Conservation (phyloP, 129 eudicot genomes). For the Ambrosia artemisiifolia region DNA sequence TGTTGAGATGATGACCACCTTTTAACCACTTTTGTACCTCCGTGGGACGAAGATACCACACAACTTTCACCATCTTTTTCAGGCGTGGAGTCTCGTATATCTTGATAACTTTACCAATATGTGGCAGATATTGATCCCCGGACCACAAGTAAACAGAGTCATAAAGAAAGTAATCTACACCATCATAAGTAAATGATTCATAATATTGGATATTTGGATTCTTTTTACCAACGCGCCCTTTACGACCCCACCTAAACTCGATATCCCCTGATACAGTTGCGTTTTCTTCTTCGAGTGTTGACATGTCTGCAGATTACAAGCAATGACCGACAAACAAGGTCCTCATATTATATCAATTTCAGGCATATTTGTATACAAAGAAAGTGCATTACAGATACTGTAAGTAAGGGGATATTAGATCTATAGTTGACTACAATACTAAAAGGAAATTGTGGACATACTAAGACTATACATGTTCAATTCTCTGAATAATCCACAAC, state of each 20-base stretch:
- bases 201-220: constrained; percentile 26
- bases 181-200: constrained; percentile 51
- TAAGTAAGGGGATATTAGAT: too few relatives aligned
- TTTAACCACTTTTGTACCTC: constrained; percentile 41
- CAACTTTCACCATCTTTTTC: constrained; percentile 44
- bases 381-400: background rate
- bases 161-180: constrained; percentile 44
- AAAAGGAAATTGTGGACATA: too few relatives aligned
- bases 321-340: background rate
- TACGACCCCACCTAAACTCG: constrained; percentile 56
- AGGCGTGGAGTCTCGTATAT: constrained; percentile 44
- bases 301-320: constrained; percentile 22
- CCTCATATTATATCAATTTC: background rate
- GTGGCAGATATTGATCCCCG: constrained; percentile 31
- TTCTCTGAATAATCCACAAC: too few relatives aligned
- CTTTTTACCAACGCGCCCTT: constrained; percentile 17
- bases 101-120: constrained; percentile 57
- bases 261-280: constrained; percentile 15
- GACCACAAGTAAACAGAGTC: constrained; percentile 56
- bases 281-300: background rate
- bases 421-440: too few relatives aligned
- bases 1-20: constrained; percentile 25
- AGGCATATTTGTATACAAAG: background rate
- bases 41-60: constrained; percentile 65
- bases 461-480: too few relatives aligned